phyloP scores from a whole-genome alignment of 768 basidiomycete species.

The Collybia sp. region DNA sequence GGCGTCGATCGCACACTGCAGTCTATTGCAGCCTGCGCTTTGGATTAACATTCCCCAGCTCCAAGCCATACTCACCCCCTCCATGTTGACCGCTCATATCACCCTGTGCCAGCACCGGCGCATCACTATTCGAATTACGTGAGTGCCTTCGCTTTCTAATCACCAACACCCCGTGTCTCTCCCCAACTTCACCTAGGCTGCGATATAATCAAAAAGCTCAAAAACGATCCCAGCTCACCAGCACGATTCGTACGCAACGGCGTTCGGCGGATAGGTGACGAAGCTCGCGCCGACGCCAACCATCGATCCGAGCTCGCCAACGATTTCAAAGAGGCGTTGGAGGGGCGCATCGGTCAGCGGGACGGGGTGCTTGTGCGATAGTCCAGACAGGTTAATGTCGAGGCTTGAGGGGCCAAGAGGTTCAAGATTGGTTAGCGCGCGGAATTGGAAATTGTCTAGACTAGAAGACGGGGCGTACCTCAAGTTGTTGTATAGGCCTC shows the following conservation, averaged over 20 bases:
- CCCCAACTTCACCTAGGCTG: no score
- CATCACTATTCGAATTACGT: no score
- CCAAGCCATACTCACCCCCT: no score
- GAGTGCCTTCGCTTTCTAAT: no score
- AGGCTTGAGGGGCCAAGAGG: slow-evolving; percentile 15
- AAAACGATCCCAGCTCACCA: slow-evolving; percentile 3
- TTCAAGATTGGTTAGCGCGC: background rate
- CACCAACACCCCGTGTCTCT: no score
- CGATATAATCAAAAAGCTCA: no score
- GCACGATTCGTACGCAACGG: slow-evolving; percentile 6
- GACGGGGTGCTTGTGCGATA: slow-evolving; percentile 21
- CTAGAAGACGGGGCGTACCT: slow-evolving; percentile 11
- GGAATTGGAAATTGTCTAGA: background rate
- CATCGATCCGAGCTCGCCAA: slow-evolving; percentile 13
- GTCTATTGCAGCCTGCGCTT: no score
- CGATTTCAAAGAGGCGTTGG: slow-evolving; percentile 14
- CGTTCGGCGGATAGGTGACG: slow-evolving; percentile 20
- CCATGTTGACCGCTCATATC: no score
- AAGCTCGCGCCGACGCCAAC: slow-evolving; percentile 22
- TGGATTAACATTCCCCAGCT: no score
- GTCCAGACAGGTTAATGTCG: slow-evolving; percentile 10
- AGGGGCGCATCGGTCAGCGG: slow-evolving; percentile 25
- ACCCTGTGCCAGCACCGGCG: no score
- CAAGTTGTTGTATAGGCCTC: slow-evolving; percentile 21
- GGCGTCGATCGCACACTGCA: no score